Evolutionary conservation across 108 stramenopile species (phyloP), one percentile per base, ranked within the genome.

Genomic region (Parmales sp.): DNA sequence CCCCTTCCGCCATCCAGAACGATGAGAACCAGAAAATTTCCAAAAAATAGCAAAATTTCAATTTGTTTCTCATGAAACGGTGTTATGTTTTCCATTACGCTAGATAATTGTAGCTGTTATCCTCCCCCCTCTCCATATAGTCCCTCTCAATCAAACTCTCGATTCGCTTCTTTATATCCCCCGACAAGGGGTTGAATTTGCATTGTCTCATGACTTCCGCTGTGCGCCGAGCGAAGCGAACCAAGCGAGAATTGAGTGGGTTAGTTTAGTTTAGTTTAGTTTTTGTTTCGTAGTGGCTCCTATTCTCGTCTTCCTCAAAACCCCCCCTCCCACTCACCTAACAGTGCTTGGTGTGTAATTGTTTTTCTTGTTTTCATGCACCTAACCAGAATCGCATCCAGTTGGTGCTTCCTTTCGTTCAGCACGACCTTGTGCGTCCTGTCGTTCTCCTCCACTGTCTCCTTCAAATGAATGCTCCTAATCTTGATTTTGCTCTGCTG

Each of bases 341-440:
- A 83, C 65, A 99, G 77, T 37, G 76, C 77, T 18, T 83, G 78
- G 68, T 99, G 96, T 26, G 83, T 68, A 41, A 97, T 82, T 9
- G 89, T 92, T 81, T 96, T 95, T 5, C 98, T 88, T 0, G 94
- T 89, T 87, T 99, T 99, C 95, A 99, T 96, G 51, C 96, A 95
- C 34, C 98, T 83, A 16, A 99, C 96, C 44, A 95, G 77, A 5
- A 90, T 89, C 2, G 98, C 98, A 72, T 99, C 98, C 65, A 96
- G 91, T 51, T 94, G 81, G 70, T 95, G 95, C 76, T 92, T 77
- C 1, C 98, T 86, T 67, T 98, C 96, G 25, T 89, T 81, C 51
- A 77, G 83, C 1, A 98, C 95, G 6, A 86, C 82, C 71, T 96
- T 91, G 48, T 92, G 87, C 0, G 94, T 95, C 77, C 94, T 88